Percentiles rank a stretch among this genome's conserved stretches.
phyloP scores from a whole-genome alignment of 2,329 filamentous ascomycete species.

The Botrytis cinerea region DNA sequence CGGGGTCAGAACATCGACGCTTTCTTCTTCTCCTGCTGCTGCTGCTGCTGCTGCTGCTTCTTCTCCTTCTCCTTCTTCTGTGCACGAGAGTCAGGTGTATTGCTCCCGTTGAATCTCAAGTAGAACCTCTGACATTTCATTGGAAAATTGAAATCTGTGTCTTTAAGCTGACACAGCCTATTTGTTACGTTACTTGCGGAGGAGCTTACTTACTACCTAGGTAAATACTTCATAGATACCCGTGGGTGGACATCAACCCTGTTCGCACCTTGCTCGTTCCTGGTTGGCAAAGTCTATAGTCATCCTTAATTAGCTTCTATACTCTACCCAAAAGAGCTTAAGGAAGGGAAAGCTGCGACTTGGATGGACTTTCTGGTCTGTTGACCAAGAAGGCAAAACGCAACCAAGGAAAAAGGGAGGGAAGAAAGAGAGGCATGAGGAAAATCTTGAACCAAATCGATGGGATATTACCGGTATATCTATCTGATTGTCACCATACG shows the following conservation, averaged over 20 bases:
- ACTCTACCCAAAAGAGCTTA: not conserved
- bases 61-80: not conserved
- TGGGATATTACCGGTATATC: slow-evolving; percentile 6
- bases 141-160: not conserved
- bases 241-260: not conserved
- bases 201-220: not conserved
- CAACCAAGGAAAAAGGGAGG: not conserved
- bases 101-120: not conserved
- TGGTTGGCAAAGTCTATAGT: not conserved
- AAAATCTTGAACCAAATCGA: not conserved
- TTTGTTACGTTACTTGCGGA: slow-evolving; percentile 11
- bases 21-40: not conserved
- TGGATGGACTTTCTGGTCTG: not conserved
- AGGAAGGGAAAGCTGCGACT: not conserved
- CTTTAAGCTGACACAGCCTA: slow-evolving; percentile 2
- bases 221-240: not conserved
- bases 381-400: not conserved
- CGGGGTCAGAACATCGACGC: not conserved
- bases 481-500: not conserved
- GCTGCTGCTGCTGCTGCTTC: not conserved
- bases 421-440: not conserved
- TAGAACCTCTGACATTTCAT: not conserved
- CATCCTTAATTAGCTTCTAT: not conserved
- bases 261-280: not conserved
- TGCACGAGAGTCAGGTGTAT: not conserved